These are phyloP conservation scores for Alternaria novae-zelandiae DNA, from an alignment of 2,329 filamentous ascomycete species.

Conservation along the genomic window DNA sequence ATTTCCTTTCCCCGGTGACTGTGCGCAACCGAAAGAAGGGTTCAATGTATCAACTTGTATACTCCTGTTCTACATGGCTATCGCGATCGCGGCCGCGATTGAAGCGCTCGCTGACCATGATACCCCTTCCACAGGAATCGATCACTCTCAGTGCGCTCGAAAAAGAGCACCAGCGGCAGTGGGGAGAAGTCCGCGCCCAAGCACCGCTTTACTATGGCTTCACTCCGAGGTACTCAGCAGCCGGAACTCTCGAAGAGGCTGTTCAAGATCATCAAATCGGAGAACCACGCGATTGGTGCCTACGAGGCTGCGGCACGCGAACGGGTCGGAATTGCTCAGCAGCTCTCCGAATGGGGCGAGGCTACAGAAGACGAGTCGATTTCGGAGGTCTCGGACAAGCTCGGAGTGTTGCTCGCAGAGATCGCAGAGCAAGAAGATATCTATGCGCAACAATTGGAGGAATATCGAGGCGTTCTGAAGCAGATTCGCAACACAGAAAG, in stretches of 20 bases:
- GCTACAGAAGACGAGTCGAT: constrained; percentile 85
- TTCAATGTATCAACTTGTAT: neutral
- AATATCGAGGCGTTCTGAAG: constrained; percentile 82
- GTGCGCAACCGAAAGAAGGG: no score
- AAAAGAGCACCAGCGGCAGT: constrained; percentile 55
- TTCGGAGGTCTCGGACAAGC: constrained; percentile 91
- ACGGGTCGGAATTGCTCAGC: constrained; percentile 81
- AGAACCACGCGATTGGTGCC: constrained; percentile 84
- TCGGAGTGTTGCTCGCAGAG: constrained; percentile 90
- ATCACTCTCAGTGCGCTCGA: constrained; percentile 74
- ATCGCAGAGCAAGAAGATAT: constrained; percentile 91
- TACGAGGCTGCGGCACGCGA: constrained; percentile 87
- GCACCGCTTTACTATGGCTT: constrained; percentile 83
- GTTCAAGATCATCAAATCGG: constrained; percentile 91
- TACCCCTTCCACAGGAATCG: constrained; percentile 65
- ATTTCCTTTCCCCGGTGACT: no score
- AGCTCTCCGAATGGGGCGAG: constrained; percentile 97
- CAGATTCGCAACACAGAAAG: constrained; percentile 93
- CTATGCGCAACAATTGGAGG: constrained; percentile 86
- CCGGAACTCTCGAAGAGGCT: constrained; percentile 89
- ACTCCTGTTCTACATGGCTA: neutral
- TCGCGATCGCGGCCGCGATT: neutral
- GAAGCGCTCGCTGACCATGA: constrained; percentile 32
- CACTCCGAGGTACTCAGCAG: constrained; percentile 82
- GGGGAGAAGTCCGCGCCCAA: constrained; percentile 55